Base-by-base conservation (phyloP, 2,329 filamentous ascomycete genomes). In the Mycosphaerella sp. region DNA sequence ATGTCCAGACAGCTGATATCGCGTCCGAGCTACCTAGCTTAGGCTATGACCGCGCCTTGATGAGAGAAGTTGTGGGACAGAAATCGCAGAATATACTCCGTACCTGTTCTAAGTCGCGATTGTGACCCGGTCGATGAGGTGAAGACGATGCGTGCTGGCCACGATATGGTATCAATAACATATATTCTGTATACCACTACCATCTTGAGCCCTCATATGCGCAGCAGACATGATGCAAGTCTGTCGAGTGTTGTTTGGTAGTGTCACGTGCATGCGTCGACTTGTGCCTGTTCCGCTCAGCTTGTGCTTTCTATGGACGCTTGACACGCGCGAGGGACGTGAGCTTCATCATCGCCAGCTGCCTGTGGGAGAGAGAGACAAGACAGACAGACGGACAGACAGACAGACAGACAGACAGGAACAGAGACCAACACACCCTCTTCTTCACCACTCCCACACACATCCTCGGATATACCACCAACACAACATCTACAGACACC, bases 281-380 rank as follows among this genome's bases (percentile, higher is more conserved):
- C 45, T 53, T 53, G 40, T 49, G 40, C 27, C 45, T 41, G 42
- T 25, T 14, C 27, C 37, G 35, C 30, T 21, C 28, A 50, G 41
- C 49, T 44, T 25, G 21, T 3, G 21, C 21, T 25, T 25, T 6
- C 21, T 25, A 25, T 6, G 21, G 21, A 25, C 21, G 21, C 21
- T 25, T 6, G 30, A 16, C 41, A 50, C 34, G 41, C 49, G 49
- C 49, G 44, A 45, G 21, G 21, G 21, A 25, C 32, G 43, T 34
- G 30, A 54, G 52, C 44, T 50, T 45, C 49, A 52, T 52, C 53
- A 55, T 50, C 53, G 35, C 49, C 45, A 55, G 50, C 53, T 42
- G 49, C 49, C 53, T 50, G 34, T 25, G 21, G 7, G 21, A 25
- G 4, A 34, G 30, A 34, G 30, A 39, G 32, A 12, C 37, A 25